Base-by-base conservation (phyloP, 1,139 yeast genomes). In the Petasospora rhodanensis region DNA sequence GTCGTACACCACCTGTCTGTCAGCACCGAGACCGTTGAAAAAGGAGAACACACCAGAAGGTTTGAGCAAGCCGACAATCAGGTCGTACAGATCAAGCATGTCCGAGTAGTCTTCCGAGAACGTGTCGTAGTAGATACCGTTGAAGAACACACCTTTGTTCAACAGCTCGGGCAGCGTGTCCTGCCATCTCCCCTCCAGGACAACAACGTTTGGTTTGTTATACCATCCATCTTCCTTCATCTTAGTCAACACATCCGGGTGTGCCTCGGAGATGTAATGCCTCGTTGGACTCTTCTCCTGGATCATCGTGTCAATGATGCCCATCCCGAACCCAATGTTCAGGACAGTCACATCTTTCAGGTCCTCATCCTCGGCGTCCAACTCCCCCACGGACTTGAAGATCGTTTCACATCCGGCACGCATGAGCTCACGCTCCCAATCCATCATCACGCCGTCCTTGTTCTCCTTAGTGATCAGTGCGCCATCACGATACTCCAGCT, bases 1-100 rank as follows among this genome's bases (percentile, higher is more conserved):
- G 51, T 89, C 96, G 57, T 89, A 89, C 40, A 89, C 75, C 9
- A 87, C 73, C 54, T 82, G 77, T 51, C 96, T 70, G 51, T 89
- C 97, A 6, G 96, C 97, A n/a, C 97, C 97, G 23, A 89, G 68
- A 0, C 97, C 97, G 51, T 89, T 89, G 66, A 89, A 89, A 55
- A 86, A 89, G 2, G 95, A 85, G 45, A 89, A 87, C 1, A 77
- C 71, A 5, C 95, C 95, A 24, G 73, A 73, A 2, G 94, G 87
- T 54, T 82, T 81, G 43, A 89, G 61, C 32, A 89, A 62, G 0
- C 96, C 96, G 12, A 87, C 95, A 4, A 85, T 70, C 16, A 70
- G 56, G 59, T 89, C 96, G 54, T 82, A 85, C 24, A 89, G 67
- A 32, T 85, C 94, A 26, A 85, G 68, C 91, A 89, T 82, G 55